Percentiles rank a stretch among this genome's conserved stretches.
These are phyloP conservation scores for Lachnellula occidentalis DNA, from an alignment of 2,329 filamentous ascomycete species.

Conservation along the genomic window DNA sequence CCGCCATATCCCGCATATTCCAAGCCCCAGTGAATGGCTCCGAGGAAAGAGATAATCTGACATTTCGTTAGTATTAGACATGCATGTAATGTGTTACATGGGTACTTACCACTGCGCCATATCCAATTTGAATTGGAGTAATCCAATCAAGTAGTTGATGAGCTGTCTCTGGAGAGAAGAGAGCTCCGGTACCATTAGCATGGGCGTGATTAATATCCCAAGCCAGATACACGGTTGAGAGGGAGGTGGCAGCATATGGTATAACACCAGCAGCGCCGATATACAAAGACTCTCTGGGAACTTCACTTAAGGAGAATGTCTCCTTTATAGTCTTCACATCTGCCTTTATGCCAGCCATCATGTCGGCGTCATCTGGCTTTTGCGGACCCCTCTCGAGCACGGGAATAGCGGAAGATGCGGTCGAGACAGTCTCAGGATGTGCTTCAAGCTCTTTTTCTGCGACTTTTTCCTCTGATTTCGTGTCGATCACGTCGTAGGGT, in stretches of 20 bases:
- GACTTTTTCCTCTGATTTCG: slow-evolving; percentile 50
- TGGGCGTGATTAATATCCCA: slow-evolving; percentile 72
- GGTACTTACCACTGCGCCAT: slow-evolving; percentile 70
- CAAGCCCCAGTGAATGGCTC: slow-evolving; percentile 88
- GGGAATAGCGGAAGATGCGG: slow-evolving; percentile 49
- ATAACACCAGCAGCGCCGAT: slow-evolving; percentile 74
- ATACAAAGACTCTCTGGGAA: slow-evolving; percentile 62
- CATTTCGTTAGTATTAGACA: slow-evolving; percentile 4
- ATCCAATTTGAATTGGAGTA: slow-evolving; percentile 85
- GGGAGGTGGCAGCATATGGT: slow-evolving; percentile 79
- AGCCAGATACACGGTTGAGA: slow-evolving; percentile 75
- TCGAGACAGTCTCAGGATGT: slow-evolving; percentile 55
- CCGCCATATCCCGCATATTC: slow-evolving; percentile 70
- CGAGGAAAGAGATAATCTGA: slow-evolving; percentile 86
- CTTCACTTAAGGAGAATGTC: slow-evolving; percentile 58
- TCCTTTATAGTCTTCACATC: slow-evolving; percentile 63
- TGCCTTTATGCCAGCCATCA: slow-evolving; percentile 46
- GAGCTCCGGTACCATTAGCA: slow-evolving; percentile 53
- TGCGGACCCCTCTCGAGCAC: slow-evolving; percentile 38
- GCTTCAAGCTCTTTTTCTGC: slow-evolving; percentile 51
- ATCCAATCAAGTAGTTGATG: slow-evolving; percentile 66
- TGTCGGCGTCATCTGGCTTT: slow-evolving; percentile 39
- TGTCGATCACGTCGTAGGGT: slow-evolving; percentile 43
- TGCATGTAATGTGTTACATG: not conserved
- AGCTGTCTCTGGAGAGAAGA: slow-evolving; percentile 65